phyloP scores from a whole-genome alignment of 805 yeast species.

The Candida gorgasii region DNA sequence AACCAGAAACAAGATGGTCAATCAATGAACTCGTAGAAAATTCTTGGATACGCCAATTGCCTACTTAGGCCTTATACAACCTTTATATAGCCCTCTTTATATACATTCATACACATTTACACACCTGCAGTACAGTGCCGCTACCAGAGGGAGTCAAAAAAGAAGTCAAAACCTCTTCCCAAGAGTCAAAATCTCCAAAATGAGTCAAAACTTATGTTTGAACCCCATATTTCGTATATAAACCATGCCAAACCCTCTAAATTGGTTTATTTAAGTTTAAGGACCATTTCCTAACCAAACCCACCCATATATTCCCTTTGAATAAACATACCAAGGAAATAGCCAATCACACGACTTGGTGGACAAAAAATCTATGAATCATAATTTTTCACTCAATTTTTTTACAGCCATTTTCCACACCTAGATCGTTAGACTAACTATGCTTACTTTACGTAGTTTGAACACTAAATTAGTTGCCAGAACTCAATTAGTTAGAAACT shows the following conservation, averaged over 20 bases:
- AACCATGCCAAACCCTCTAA: neutral
- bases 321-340: neutral
- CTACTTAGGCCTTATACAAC: no score
- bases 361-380: constrained; percentile 9
- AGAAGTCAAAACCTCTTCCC: no score
- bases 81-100: no score
- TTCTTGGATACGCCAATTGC: constrained; percentile 14
- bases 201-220: neutral
- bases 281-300: neutral
- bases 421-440: neutral
- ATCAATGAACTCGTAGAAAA: neutral
- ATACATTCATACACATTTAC: no score
- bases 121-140: no score
- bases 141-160: no score
- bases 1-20: constrained; percentile 9
- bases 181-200: neutral
- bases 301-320: neutral
- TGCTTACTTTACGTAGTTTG: constrained; percentile 6
- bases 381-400: constrained; percentile 11
- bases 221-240: constrained; percentile 3
- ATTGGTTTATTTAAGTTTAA: neutral
- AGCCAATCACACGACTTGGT: constrained; percentile 3
- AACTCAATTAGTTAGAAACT: constrained; percentile 25
- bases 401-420: neutral
- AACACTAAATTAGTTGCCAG: neutral